These are phyloP conservation scores for Stagonosporopsis chrysanthemi DNA, from an alignment of 2,329 filamentous ascomycete genomes.

Conservation along the genomic window DNA sequence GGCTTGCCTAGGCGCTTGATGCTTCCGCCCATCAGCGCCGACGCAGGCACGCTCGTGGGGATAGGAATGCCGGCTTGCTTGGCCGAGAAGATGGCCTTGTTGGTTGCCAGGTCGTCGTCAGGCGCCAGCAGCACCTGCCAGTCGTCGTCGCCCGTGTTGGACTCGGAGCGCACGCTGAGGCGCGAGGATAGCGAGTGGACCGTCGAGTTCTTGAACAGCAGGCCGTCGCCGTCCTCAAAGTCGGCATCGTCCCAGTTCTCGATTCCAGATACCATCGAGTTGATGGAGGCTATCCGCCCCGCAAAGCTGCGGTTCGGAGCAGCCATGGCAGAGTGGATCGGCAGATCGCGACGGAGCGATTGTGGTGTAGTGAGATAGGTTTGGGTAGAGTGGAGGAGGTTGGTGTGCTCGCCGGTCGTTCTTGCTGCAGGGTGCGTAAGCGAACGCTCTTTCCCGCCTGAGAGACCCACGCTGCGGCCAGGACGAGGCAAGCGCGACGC, in stretches of 20 bases:
- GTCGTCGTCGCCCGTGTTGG: slow-evolving; percentile 80
- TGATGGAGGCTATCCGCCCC: slow-evolving; percentile 59
- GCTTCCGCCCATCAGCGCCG: slow-evolving; percentile 87
- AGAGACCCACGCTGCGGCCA: slow-evolving; percentile 17
- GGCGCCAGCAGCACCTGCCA: slow-evolving; percentile 85
- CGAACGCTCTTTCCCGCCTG: slow-evolving; percentile 13
- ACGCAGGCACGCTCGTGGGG: slow-evolving; percentile 83
- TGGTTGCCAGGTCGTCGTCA: slow-evolving; percentile 82
- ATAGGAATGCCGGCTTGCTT: slow-evolving; percentile 91
- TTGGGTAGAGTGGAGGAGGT: slow-evolving; percentile 20
- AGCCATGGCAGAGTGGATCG: slow-evolving; percentile 41
- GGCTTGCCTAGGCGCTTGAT: slow-evolving; percentile 83
- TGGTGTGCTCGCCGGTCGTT: slow-evolving; percentile 24
- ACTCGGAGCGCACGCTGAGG: slow-evolving; percentile 82
- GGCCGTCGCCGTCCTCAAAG: slow-evolving; percentile 61
- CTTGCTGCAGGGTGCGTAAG: slow-evolving; percentile 23
- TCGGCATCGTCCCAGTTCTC: slow-evolving; percentile 71
- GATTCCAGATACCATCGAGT: slow-evolving; percentile 61
- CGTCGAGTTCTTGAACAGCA: slow-evolving; percentile 76
- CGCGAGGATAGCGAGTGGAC: slow-evolving; percentile 80
- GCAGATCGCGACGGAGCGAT: slow-evolving; percentile 21
- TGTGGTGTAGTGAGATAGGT: slow-evolving; percentile 22
- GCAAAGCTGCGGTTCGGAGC: slow-evolving; percentile 48
- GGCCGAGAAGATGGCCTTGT: slow-evolving; percentile 80
- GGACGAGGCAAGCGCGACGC: slow-evolving; percentile 6